Conservation (phyloP, 140 eudicot genomes). For the Oenanthe javanica region DNA sequence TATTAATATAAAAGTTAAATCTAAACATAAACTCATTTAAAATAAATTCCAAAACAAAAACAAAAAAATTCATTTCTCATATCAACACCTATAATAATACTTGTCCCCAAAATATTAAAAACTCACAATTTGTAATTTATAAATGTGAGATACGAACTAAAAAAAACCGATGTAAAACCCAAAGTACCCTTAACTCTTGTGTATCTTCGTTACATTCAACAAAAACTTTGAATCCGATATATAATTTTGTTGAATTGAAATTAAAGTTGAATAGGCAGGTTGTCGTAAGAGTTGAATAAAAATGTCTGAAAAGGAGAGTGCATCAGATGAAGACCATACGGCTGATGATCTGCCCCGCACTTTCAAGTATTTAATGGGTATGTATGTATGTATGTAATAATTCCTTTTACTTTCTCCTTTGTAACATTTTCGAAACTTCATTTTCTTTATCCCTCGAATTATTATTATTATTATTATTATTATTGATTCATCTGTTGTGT, state of each 20-base stretch:
- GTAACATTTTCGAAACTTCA: background rate
- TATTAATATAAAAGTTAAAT: too few relatives aligned
- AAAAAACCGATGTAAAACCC: too few relatives aligned
- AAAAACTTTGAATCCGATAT: background rate
- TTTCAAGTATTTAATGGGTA: slow-evolving; percentile 83
- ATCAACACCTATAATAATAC: too few relatives aligned
- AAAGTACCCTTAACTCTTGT: too few relatives aligned
- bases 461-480: background rate
- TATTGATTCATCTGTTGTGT: background rate
- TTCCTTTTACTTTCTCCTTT: background rate
- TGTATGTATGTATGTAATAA: slow-evolving; percentile 15
- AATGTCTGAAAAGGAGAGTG: background rate
- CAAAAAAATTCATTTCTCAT: too few relatives aligned
- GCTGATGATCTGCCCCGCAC: slow-evolving; percentile 70
- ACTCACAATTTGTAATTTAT: too few relatives aligned
- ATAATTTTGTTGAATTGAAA: background rate
- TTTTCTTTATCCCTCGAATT: background rate
- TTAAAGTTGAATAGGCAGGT: background rate
- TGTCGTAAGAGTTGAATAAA: background rate
- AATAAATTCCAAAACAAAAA: too few relatives aligned
- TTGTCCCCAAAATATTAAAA: too few relatives aligned
- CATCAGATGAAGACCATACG: slow-evolving; percentile 28
- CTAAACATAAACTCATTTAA: too few relatives aligned
- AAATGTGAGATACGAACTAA: too few relatives aligned
- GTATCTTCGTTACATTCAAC: background rate